A percentile compares a stretch with the other conserved stretches of the same genome.
These are phyloP conservation scores for Aspergillus sp. DNA, from an alignment of 2,329 filamentous ascomycete genomes.

Conservation along the genomic window DNA sequence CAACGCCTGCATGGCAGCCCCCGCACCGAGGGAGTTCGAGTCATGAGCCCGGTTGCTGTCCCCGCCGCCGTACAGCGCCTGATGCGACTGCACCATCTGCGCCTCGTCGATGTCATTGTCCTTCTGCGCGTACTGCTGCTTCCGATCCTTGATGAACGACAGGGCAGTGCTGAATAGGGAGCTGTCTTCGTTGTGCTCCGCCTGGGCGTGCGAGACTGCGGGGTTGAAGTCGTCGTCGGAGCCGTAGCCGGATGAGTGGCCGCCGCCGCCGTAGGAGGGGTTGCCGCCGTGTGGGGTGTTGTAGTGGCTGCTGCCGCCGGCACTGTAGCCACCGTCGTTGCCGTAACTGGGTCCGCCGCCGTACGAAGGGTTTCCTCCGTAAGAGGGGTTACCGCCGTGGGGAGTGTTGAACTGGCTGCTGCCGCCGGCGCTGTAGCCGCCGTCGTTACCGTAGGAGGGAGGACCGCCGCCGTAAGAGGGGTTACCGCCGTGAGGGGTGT, in stretches of 20 bases:
- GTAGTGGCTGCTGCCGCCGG: background rate
- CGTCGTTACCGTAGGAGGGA: too few species aligned
- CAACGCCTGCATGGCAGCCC: constrained; percentile 58
- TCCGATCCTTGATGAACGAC: constrained; percentile 49
- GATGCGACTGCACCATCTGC: constrained; percentile 71
- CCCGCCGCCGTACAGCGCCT: constrained; percentile 65
- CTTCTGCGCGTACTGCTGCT: constrained; percentile 51
- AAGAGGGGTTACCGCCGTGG: too few species aligned
- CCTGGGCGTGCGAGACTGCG: constrained; percentile 56
- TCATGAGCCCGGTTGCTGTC: constrained; percentile 44
- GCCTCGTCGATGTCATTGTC: constrained; percentile 59
- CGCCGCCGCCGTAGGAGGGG: background rate
- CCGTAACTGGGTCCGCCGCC: background rate
- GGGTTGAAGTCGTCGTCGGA: constrained; percentile 3
- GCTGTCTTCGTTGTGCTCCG: constrained; percentile 50
- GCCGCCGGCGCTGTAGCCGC: too few species aligned
- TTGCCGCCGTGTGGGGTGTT: background rate
- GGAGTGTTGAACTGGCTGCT: too few species aligned
- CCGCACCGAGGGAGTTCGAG: constrained; percentile 41
- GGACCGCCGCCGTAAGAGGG: background rate
- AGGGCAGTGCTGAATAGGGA: constrained; percentile 58
- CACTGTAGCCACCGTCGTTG: background rate
- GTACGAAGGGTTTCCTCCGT: too few species aligned
- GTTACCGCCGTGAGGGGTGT: background rate
- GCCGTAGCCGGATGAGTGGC: background rate